These are phyloP conservation scores for Coniophora puteana DNA, from an alignment of 1,284 basidiomycete genomes.

Conservation along the genomic window DNA sequence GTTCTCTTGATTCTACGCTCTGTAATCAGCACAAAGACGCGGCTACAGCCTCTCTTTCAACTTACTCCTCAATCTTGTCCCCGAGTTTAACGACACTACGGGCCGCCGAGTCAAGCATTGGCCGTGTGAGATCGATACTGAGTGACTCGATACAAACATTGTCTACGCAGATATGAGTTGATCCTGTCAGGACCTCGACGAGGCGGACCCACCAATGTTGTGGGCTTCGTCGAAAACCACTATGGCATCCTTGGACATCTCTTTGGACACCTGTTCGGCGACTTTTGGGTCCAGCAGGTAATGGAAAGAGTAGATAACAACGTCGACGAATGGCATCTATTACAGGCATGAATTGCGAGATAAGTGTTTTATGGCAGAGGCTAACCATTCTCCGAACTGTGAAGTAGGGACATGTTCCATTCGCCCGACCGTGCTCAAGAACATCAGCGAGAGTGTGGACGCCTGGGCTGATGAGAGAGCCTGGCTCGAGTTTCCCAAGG, in stretches of 20 bases:
- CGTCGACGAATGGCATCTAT: constrained; percentile 92
- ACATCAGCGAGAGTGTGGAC: constrained; percentile 96
- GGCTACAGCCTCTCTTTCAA: too few relatives aligned
- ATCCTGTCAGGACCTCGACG: constrained; percentile 3
- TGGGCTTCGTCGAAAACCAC: constrained; percentile 99
- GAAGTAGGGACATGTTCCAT: constrained; percentile 94
- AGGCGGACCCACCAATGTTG: constrained; percentile 78
- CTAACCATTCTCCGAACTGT: constrained; percentile 92
- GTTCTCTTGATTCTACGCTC: constrained; percentile 81
- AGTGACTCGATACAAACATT: constrained; percentile 99
- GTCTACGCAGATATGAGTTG: constrained; percentile 49
- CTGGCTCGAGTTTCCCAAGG: constrained; percentile 78
- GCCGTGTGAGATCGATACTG: constrained; percentile 96
- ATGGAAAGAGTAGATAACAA: constrained; percentile 99
- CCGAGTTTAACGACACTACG: constrained; percentile 86
- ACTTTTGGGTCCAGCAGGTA: constrained; percentile 99
- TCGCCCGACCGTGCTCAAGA: constrained; percentile 83
- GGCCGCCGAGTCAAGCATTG: constrained; percentile 95
- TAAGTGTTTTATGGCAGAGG: constrained; percentile 3
- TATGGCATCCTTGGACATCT: constrained; percentile 96
- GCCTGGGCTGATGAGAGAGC: constrained; percentile 82
- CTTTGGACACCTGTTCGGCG: constrained; percentile 97
- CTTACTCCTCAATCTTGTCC: constrained; percentile 93
- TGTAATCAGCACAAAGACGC: too few relatives aligned
- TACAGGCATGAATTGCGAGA: constrained; percentile 8